Conservation (phyloP, 495 filamentous ascomycete genomes). For the Aspergillus nanangensis region DNA sequence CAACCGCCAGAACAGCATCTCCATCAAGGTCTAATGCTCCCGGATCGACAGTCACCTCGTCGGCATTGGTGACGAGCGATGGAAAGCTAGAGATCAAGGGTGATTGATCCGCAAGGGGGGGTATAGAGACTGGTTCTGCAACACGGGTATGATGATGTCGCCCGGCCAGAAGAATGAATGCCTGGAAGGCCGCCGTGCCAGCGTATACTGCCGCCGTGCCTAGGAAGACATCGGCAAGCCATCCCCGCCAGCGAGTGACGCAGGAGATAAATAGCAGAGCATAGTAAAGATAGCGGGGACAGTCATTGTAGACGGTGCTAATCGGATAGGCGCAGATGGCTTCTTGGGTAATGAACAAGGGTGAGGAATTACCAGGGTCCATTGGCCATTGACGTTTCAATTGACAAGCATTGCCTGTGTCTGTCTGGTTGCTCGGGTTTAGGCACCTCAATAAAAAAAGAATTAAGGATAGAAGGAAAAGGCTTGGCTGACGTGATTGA, state of each 20-base stretch:
- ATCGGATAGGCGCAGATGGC: constrained; percentile 29
- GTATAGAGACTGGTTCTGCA: constrained; percentile 19
- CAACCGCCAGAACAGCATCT: constrained; percentile 32
- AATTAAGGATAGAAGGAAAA: too few species aligned
- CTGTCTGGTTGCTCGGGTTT: too few species aligned
- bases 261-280: constrained; percentile 25
- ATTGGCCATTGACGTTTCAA: too few species aligned
- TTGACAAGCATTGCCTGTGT: too few species aligned
- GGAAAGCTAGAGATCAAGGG: constrained; percentile 18
- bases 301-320: constrained; percentile 32
- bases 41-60: constrained; percentile 18
- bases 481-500: too few species aligned
- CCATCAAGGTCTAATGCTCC: constrained; percentile 28
- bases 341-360: constrained; percentile 32
- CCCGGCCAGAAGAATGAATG: constrained; percentile 29
- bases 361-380: constrained; percentile 9
- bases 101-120: constrained; percentile 16
- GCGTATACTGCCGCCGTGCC: constrained; percentile 31
- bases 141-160: background rate
- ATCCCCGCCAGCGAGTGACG: constrained; percentile 30
- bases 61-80: constrained; percentile 17
- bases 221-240: constrained; percentile 28
- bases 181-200: constrained; percentile 28
- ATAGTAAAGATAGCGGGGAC: constrained; percentile 33
- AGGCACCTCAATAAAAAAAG: too few species aligned